Evolutionary conservation across 306 rosid species (phyloP), one percentile per base, ranked within the genome.

Genomic region (Malus sylvestris): DNA sequence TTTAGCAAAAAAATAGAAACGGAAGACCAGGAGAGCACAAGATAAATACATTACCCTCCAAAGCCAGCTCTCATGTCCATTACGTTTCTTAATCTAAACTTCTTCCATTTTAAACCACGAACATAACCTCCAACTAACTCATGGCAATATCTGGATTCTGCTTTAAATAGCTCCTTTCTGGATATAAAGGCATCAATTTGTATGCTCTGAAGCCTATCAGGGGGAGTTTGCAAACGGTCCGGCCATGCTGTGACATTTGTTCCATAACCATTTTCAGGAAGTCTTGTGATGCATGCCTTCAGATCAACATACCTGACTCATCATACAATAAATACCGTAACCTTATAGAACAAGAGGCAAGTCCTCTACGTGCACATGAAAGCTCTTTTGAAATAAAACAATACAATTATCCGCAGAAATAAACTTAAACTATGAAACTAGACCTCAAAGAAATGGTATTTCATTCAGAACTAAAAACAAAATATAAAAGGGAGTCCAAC

Each of bases 51-150:
- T 30, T 90, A 92, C 98, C 98, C 98, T 89, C 98, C 98, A 88
- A 91, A 95, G 75, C 97, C 96, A 63, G 97, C 98, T 90, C 86
- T 88, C 98, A 95, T 95, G 89, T 95, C 98, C 96, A 95, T 85
- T 68, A 87, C 92, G 81, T 95, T 95, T 88, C 98, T 90, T 79
- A 92, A 62, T 85, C 79, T 81, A 27, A 85, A 68, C 79, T 89
- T 83, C 80, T 91, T 96, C 97, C 97, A 92, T 67, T 76, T 83
- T 40, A 88, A 87, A 76, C 68, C 82, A 67, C 91, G 88, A 10
- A 88, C 87, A 80, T 83, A 91, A 73, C 88, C 76, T 73, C 20
- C 92, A 82, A 95, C 71, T 67, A 89, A 87, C 16, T 90, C 97
- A 71, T 84, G 70, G 92, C 91, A 89, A 84, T 96, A 92, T 83